These are phyloP conservation scores for Beauveria sp. DNA, from an alignment of 2,329 filamentous ascomycete species.

Conservation along the genomic window DNA sequence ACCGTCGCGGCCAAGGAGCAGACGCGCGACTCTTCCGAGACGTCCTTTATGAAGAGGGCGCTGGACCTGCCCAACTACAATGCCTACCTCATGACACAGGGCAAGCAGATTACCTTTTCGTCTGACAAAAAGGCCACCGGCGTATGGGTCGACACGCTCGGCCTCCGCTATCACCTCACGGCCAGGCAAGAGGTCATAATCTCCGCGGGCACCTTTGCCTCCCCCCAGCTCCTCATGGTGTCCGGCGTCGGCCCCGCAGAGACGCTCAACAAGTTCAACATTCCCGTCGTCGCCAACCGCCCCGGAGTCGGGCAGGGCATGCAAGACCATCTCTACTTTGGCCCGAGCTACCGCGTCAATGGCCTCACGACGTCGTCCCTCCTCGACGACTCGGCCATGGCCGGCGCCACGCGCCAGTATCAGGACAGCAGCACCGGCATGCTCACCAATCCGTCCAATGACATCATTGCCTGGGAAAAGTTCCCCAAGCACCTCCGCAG, in stretches of 20 bases:
- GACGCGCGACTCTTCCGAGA: conserved; percentile 27
- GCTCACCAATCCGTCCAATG: conserved; percentile 3
- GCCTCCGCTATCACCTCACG: conserved; percentile 9
- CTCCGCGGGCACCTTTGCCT: conserved; percentile 25
- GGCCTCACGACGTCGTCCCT: not conserved
- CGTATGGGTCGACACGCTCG: conserved; percentile 23
- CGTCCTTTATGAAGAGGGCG: conserved; percentile 27
- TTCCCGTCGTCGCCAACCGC: conserved; percentile 42
- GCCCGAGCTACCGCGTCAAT: conserved; percentile 25
- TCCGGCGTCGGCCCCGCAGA: conserved; percentile 27
- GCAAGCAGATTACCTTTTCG: conserved; percentile 35
- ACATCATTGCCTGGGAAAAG: conserved; percentile 8
- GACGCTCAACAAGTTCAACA: conserved; percentile 29
- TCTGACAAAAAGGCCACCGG: conserved; percentile 27
- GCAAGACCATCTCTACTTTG: conserved; percentile 60
- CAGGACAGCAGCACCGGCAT: not conserved
- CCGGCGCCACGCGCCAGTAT: not conserved
- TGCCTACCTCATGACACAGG: conserved; percentile 29
- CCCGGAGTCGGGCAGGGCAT: conserved; percentile 70
- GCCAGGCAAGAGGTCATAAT: conserved; percentile 15
- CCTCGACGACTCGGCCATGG: not conserved
- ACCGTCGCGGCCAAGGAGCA: conserved; percentile 23
- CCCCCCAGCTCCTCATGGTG: conserved; percentile 29
- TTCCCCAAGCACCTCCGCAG: not conserved
- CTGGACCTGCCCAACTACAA: conserved; percentile 20